These are phyloP conservation scores for Zygoascus hellenicus DNA, from an alignment of 1,139 yeast species.

Conservation along the genomic window DNA sequence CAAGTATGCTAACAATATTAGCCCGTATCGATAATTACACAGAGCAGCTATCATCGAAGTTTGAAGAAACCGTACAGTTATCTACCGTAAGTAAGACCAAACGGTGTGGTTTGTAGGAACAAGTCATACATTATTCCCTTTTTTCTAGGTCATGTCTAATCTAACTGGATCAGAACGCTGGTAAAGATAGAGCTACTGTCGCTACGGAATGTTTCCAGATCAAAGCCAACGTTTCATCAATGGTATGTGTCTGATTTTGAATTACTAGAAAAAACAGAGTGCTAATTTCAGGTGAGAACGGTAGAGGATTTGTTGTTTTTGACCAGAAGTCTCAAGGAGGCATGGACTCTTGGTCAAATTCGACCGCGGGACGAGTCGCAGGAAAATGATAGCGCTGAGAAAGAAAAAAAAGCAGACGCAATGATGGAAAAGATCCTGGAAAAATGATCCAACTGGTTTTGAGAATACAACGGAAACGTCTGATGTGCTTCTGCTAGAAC, in stretches of 20 bases:
- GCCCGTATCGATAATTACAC: conserved; percentile 35
- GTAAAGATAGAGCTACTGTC: conserved; percentile 29
- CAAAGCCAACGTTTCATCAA: conserved; percentile 32
- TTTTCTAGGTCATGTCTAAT: no score
- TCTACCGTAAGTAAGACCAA: conserved; percentile 22
- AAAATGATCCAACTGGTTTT: neutral
- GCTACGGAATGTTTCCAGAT: conserved; percentile 34
- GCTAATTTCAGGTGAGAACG: conserved; percentile 28
- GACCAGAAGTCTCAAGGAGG: conserved; percentile 37
- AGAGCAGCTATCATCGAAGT: conserved; percentile 27
- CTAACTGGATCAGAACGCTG: conserved; percentile 26
- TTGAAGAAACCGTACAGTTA: conserved; percentile 27
- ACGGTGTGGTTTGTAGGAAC: no score
- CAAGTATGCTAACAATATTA: conserved; percentile 7
- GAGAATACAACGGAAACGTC: no score
- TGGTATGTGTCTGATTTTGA: conserved; percentile 19
- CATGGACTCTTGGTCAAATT: conserved; percentile 40
- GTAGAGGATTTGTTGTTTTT: conserved; percentile 37
- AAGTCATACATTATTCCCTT: no score
- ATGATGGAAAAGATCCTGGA: conserved; percentile 4
- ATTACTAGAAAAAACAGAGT: neutral
- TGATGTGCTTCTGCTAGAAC: no score
- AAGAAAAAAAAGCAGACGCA: conserved; percentile 10
- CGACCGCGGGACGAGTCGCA: conserved; percentile 23
- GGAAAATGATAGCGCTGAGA: conserved; percentile 14